Evolutionary conservation across 441 rosid species (phyloP), one percentile per base, ranked within the genome.

Genomic region (Gossypium trilobum): DNA sequence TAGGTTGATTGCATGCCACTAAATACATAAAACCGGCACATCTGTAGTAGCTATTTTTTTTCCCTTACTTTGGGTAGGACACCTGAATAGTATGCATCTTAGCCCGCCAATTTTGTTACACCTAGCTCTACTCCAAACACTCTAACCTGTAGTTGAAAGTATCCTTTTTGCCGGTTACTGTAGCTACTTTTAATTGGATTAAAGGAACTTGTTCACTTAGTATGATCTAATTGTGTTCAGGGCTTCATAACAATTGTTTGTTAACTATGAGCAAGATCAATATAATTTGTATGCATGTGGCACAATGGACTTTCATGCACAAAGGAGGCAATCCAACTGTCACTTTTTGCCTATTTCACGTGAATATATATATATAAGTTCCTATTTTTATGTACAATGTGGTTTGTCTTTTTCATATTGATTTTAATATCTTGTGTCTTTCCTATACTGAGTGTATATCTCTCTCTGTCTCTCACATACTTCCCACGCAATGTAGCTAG

Each of bases 401-500:
- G 60, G 14, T 56, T 48, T 56, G 4, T 56, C 60, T 56, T 54
- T 2, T 54, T 19, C 25, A 58, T 58, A 27, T 59, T 59, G 19
- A 27, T 59, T 27, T 59, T 59, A 59, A n/a, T 6, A 64, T 42
- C 54, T 22, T 64, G 4, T 10, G 31, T 27, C 13, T 64, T 55
- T 64, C 11, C 10, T 39, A 29, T 66, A 17, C 66, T 67, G 58
- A 36, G 54, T 27, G 14, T 48, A 51, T 33, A 33, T 58, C 33
- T 39, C 33, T 44, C 16, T 59, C 46, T 11, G 23, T 42, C 14
- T 71, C 39, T 71, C 39, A 71, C 20, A 7, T 70, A 59, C 27
- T 57, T 19, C 75, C 78, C 70, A 48, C 71, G 16, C 79, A 62
- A 29, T 86, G 86, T 76, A 94, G 99, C 82, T 94, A 76, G 89